Conservation (phyloP, 202 grass and related monocot genomes). For the Zoysia matrella region DNA sequence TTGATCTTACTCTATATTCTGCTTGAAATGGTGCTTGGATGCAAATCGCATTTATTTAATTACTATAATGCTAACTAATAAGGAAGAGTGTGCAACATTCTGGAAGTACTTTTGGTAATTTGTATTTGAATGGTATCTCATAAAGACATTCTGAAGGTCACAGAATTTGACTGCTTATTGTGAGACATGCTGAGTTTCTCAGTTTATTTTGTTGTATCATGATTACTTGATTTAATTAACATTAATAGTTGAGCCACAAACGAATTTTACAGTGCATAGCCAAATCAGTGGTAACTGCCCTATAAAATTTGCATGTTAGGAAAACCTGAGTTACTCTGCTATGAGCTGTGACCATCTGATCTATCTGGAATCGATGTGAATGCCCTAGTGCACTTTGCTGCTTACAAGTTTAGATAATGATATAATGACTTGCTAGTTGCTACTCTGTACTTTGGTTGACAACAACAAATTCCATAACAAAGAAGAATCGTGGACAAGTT, state of each 20-base stretch:
- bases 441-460: background rate
- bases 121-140: no score
- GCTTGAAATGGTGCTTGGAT: conserved; percentile 19
- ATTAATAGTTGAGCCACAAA: background rate
- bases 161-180: background rate
- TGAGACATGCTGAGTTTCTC: background rate
- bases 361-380: background rate
- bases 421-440: background rate
- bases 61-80: background rate
- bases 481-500: background rate
- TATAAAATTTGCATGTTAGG: background rate
- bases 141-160: no score
- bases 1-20: background rate
- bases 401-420: background rate
- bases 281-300: background rate
- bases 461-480: background rate
- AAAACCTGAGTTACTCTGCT: background rate
- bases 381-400: background rate
- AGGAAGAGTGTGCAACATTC: no score
- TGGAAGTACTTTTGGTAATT: no score
- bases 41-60: background rate
- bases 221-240: background rate
- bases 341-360: conserved; percentile 11
- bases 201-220: background rate
- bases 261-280: background rate